Percentiles rank a stretch among this genome's conserved stretches.
These are phyloP conservation scores for Proliferodiscus dingleyae DNA, from an alignment of 2,329 filamentous ascomycete genomes.

Conservation along the genomic window DNA sequence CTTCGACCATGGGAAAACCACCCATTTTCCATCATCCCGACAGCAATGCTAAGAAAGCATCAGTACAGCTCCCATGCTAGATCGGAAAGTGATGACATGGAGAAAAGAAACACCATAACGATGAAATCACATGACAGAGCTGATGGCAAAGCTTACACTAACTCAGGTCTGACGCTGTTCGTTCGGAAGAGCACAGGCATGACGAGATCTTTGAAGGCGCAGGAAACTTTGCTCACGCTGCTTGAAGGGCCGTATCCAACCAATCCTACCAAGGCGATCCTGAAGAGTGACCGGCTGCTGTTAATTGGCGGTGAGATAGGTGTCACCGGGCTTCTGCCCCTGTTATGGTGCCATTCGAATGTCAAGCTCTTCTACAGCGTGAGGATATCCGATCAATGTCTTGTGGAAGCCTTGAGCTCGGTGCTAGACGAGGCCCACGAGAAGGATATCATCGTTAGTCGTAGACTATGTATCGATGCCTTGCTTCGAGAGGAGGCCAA, in stretches of 20 bases:
- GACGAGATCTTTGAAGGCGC: constrained; percentile 30
- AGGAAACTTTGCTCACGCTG: constrained; percentile 32
- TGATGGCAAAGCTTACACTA: not conserved
- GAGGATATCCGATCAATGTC: constrained; percentile 19
- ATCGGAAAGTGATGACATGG: not conserved
- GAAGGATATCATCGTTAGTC: constrained; percentile 34
- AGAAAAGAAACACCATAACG: not conserved
- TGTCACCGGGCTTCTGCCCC: constrained; percentile 40
- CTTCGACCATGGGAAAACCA: constrained; percentile 47
- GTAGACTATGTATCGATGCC: constrained; percentile 31
- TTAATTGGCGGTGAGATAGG: constrained; percentile 45
- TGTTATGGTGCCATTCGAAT: constrained; percentile 31
- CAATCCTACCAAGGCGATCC: constrained; percentile 25
- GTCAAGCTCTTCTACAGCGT: constrained; percentile 37
- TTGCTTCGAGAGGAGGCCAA: constrained; percentile 31
- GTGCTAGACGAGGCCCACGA: constrained; percentile 28
- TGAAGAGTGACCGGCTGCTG: constrained; percentile 35
- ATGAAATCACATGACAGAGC: not conserved
- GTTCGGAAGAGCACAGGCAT: constrained; percentile 34
- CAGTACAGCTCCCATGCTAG: not conserved
- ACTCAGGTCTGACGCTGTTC: constrained; percentile 24
- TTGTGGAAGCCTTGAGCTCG: constrained; percentile 30
- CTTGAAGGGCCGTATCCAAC: constrained; percentile 38
- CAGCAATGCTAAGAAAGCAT: constrained; percentile 9
- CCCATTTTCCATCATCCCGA: constrained; percentile 43